A percentile compares a stretch with the other conserved stretches of the same genome.
phyloP scores from a whole-genome alignment of 345 rosid species.

The Triadica sebifera region DNA sequence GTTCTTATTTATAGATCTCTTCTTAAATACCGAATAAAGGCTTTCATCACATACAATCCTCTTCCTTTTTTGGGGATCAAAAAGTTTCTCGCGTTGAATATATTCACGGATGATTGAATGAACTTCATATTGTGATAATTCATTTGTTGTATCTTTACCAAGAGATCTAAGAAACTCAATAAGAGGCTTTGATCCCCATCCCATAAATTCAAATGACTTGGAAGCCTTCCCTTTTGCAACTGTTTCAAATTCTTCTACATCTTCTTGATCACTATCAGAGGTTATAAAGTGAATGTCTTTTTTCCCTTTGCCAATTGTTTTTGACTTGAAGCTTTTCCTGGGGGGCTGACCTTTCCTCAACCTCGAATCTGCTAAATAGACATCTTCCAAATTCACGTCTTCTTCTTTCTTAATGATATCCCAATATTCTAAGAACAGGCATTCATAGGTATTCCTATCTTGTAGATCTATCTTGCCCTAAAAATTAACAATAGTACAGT shows the following conservation, averaged over 20 bases:
- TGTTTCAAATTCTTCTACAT: constrained; percentile 6
- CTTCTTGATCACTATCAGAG: constrained; percentile 25
- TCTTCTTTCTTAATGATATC: constrained; percentile 39
- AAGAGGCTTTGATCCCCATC: constrained; percentile 57
- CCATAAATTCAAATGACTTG: constrained; percentile 31
- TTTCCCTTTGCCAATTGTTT: constrained; percentile 2
- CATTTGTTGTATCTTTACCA: constrained; percentile 42
- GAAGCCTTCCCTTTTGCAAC: constrained; percentile 17
- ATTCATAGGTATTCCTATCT: constrained; percentile 40
- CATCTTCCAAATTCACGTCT: constrained; percentile 39
- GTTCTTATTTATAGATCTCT: constrained; percentile 29
- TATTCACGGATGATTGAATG: constrained; percentile 36
- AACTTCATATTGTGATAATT: constrained; percentile 34
- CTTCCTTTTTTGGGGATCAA: constrained; percentile 29
- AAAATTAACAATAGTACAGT: constrained; percentile 4
- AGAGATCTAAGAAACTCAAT: constrained; percentile 45
- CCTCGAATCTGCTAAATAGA: constrained; percentile 22
- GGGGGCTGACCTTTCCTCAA: constrained; percentile 11
- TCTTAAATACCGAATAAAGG: constrained; percentile 45
- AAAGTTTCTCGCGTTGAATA: constrained; percentile 31
- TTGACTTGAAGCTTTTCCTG: constrained; percentile 1
- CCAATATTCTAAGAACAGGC: constrained; percentile 50
- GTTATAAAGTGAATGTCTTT: not conserved
- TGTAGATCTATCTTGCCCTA: constrained; percentile 26
- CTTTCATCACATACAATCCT: constrained; percentile 42